Evolutionary conservation across 805 yeast species (phyloP).

Genomic region (Candida sakaeoensis): DNA sequence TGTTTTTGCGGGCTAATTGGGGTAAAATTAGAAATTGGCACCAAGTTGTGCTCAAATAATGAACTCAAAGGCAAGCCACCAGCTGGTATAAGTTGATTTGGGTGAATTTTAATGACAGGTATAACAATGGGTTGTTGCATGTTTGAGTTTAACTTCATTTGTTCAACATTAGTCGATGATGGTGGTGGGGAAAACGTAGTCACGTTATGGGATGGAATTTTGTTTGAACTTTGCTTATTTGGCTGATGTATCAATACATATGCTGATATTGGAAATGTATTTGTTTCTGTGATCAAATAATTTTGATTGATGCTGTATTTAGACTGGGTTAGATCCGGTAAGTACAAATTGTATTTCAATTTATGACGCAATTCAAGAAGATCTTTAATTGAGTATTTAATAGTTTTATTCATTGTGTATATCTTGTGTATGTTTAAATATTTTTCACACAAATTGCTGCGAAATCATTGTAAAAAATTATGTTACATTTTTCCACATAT

Average conservation of each 20-base stretch:
- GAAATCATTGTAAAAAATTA: too few species aligned
- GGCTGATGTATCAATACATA: conserved; percentile 6
- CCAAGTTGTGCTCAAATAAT: not conserved
- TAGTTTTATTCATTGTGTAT: conserved; percentile 1
- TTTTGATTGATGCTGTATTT: not conserved
- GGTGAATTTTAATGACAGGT: conserved; percentile 18
- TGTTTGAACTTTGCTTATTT: not conserved
- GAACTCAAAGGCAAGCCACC: conserved; percentile 25
- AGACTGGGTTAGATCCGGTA: conserved; percentile 6
- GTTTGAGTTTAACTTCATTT: not conserved
- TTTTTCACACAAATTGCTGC: conserved; percentile 2
- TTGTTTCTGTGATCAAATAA: not conserved
- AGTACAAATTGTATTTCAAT: not conserved
- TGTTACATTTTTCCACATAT: too few species aligned
- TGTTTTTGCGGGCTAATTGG: not conserved
- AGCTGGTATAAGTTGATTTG: conserved; percentile 24
- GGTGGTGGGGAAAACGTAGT: conserved; percentile 1
- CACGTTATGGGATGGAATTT: not conserved
- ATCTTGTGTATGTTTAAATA: too few species aligned
- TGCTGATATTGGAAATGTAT: conserved; percentile 5
- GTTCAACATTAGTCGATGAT: not conserved
- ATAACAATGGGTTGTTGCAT: conserved; percentile 3
- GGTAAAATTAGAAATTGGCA: not conserved
- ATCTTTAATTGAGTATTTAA: conserved; percentile 3
- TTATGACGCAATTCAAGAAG: conserved; percentile 7